These are phyloP conservation scores for Hapsidospora chrysogenum DNA, from an alignment of 495 filamentous ascomycete genomes.

Conservation along the genomic window DNA sequence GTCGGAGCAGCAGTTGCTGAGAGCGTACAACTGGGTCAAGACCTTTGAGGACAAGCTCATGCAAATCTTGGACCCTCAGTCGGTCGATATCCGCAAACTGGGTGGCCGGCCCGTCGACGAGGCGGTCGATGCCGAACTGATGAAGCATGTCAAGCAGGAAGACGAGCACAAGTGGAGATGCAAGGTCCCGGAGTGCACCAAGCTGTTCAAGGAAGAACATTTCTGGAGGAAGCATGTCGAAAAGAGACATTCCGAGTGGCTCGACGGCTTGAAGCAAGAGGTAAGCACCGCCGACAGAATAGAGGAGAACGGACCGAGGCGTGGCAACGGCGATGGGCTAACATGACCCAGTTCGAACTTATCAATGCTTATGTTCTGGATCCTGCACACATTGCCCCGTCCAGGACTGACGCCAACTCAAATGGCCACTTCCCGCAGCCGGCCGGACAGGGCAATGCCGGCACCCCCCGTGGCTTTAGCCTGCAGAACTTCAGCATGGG, in stretches of 20 bases:
- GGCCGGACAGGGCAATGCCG: constrained; percentile 56
- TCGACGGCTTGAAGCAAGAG: constrained; percentile 61
- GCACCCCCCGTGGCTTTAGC: constrained; percentile 84
- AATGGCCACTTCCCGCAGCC: constrained; percentile 83
- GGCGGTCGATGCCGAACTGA: constrained; percentile 69
- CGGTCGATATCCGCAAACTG: constrained; percentile 69
- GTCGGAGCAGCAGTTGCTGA: constrained; percentile 74
- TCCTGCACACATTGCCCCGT: constrained; percentile 80
- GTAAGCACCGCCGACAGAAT: too few species aligned
- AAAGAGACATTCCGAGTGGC: constrained; percentile 87
- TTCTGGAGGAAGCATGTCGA: constrained; percentile 98
- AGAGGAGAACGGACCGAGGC: too few species aligned
- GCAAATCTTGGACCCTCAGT: constrained; percentile 80
- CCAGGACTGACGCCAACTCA: constrained; percentile 87
- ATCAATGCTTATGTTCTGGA: constrained; percentile 91
- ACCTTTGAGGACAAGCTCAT: constrained; percentile 94
- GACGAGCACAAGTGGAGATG: constrained; percentile 93
- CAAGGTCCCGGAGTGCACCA: constrained; percentile 88
- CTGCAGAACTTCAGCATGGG: constrained; percentile 45
- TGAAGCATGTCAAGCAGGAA: constrained; percentile 86
- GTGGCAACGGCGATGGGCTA: too few species aligned
- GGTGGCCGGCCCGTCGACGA: constrained; percentile 80
- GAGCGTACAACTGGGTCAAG: constrained; percentile 98
- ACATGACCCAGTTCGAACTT: constrained; percentile 73
- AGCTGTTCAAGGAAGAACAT: constrained; percentile 88